Evolutionary conservation across 169 alveolate species (phyloP).

Genomic region (Plasmodium knowlesi): DNA sequence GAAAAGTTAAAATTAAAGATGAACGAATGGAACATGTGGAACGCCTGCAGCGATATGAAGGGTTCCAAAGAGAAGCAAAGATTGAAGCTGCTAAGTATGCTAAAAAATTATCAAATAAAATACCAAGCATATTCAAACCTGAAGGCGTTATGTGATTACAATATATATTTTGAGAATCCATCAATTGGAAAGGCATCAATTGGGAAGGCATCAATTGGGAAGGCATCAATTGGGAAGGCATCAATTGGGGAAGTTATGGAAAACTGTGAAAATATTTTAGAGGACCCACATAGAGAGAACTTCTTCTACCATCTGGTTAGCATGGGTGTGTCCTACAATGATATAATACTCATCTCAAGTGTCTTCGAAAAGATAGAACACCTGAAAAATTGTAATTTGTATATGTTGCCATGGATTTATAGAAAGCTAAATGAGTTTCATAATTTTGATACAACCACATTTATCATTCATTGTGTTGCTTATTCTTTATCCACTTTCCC

Average conservation of each 20-base stretch:
- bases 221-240: background rate
- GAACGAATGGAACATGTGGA: background rate
- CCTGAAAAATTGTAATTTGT: constrained; percentile 33
- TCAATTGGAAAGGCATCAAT: background rate
- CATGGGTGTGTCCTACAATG: constrained; percentile 64
- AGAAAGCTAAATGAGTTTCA: constrained; percentile 45
- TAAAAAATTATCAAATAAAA: constrained; percentile 48
- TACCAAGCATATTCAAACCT: constrained; percentile 38
- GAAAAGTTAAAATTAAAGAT: background rate
- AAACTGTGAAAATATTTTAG: background rate
- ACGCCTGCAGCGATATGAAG: constrained; percentile 7
- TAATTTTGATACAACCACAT: constrained; percentile 21
- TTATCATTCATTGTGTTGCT: constrained; percentile 28
- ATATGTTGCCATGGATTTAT: constrained; percentile 67
- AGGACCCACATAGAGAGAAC: constrained; percentile 23
- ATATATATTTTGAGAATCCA: constrained; percentile 15
- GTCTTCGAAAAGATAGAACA: constrained; percentile 45
- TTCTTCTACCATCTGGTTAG: constrained; percentile 28
- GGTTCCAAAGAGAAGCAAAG: constrained; percentile 35
- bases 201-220: background rate
- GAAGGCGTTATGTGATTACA: constrained; percentile 37
- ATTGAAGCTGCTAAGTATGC: constrained; percentile 29
- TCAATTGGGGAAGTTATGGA: background rate
- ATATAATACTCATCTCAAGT: constrained; percentile 49
- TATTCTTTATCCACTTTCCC: constrained; percentile 35